Base-by-base conservation (phyloP, 805 yeast species). In the Yamadazyma kitorensis region DNA sequence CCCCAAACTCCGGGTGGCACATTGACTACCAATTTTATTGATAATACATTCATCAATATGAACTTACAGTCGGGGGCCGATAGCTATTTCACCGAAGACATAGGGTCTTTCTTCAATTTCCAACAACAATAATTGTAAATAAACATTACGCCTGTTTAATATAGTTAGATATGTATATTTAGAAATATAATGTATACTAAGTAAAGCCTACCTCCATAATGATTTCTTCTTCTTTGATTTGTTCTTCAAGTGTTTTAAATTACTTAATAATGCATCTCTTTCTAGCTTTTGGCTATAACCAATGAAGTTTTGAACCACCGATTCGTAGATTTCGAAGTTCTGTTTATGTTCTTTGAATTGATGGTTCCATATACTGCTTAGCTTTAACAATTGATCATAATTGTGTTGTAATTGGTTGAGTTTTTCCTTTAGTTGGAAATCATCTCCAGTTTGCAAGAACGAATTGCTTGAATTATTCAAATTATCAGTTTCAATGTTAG, bases 221-320 rank as follows among this genome's bases (percentile, higher is more conserved):
- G 37, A 33, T 20, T 17, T 32, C 27, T 36, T 38, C 43, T 39
- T 37, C 49, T 55, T 31, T 4, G 32, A 17, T 16, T 30, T 30
- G 17, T 34, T 43, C 35, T 57, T 61, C 5, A 59, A 40, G 34
- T 52, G 48, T 26, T 55, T 54, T 44, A 65, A 51, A 35, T 54
- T 54, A 34, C 50, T 66, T 29, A 61, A 40, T 17, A 67, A 49
- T 40, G 65, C 70, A 26, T 66, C 64, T 32, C 91, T 68, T 47
- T 84, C 74, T 32, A 83, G 48, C 48, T 86, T 76, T 56, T 93
- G 96, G 5, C 95, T 84, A 54, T 89, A 88, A 6, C 95, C 97
- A 11, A 89, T 85, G 47, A 89, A 63, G 48, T 86, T 88, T 52
- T 87, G 95, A 26, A 93, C 88, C 45, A 93, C 95, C 2, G 82